phyloP scores from a whole-genome alignment of 306 rosid genomes.

The Ceratonia siliqua region DNA sequence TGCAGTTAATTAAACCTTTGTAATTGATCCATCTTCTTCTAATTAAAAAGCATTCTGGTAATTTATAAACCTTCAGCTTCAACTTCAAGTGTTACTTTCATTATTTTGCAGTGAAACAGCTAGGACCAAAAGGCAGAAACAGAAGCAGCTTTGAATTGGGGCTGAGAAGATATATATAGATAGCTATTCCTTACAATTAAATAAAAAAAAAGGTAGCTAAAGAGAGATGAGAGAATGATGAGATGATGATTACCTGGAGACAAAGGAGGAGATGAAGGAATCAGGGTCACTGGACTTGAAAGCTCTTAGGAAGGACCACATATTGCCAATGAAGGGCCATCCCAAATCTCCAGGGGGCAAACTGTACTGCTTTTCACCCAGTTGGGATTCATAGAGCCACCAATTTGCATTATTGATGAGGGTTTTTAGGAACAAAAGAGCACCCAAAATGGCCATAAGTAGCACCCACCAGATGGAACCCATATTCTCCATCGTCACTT shows the following conservation, averaged over 20 bases:
- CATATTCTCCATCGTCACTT: slow-evolving; percentile 23
- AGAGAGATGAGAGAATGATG: no score
- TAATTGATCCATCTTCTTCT: neutral
- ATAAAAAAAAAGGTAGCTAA: neutral
- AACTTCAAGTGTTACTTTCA: no score
- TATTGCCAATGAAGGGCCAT: slow-evolving; percentile 88
- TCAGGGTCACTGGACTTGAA: slow-evolving; percentile 85
- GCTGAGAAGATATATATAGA: neutral
- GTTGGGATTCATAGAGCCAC: slow-evolving; percentile 62
- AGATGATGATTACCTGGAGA: slow-evolving; percentile 53
- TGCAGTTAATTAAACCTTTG: neutral
- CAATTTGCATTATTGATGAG: slow-evolving; percentile 51
- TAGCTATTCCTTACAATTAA: no score
- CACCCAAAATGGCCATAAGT: slow-evolving; percentile 25
- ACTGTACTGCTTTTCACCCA: slow-evolving; percentile 55
- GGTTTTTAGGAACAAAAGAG: slow-evolving; percentile 34
- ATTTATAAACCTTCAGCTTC: no score
- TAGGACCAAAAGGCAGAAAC: neutral
- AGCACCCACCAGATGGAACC: slow-evolving; percentile 31
- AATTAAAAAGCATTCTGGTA: no score
- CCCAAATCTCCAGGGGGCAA: slow-evolving; percentile 95
- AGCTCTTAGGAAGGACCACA: slow-evolving; percentile 92
- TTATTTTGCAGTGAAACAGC: neutral
- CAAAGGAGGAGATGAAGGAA: slow-evolving; percentile 64
- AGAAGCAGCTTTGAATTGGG: no score